Evolutionary conservation across 2,329 filamentous ascomycete genomes (phyloP), one percentile per base, ranked within the genome.

Genomic region (Coniochaeta hoffmannii): DNA sequence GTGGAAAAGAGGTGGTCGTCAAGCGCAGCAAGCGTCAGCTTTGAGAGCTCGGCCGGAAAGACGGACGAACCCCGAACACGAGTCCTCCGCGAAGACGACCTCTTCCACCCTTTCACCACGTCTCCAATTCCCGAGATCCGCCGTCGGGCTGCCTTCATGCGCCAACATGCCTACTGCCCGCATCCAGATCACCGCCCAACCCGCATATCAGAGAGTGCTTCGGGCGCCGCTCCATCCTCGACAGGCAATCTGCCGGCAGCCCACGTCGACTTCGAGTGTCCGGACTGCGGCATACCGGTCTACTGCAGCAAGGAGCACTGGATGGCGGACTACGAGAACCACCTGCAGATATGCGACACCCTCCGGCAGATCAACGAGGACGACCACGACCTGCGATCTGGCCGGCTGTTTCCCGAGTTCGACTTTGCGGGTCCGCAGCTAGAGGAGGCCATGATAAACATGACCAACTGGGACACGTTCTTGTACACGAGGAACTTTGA

Each of bases 381-480:
- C 67, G 94, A 99, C 63, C 95, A 99, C 67, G 94, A 99, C 69
- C 73, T 99, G 62, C 81, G 88, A 53, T 96, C 90, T 17, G 94
- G 94, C 3, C 83, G 94, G 28, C 88, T 90, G 70, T 99, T 99
- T 71, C 87, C 89, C 14, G 95, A 99, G 70, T 97, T 96, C 66
- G 85, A 92, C 59, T 96, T 96, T 67, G 91, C 94, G 0, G 89
- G 88, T 14, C 80, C 86, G 55, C 92, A 97, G 73, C 85, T 97
- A 69, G 92, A 97, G 61, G 93, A 97, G 69, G 89, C 91, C 32
- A 80, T 94, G 61, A 84, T 97, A 62, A 99, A 99, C 72, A 92
- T 99, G 88, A 96, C 88, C 44, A 99, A 95, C 70, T 99, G 94
- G 94, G 94, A 99, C 71, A 97, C 94, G 0, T 90, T 95, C 64